phyloP scores from a whole-genome alignment of 495 filamentous ascomycete genomes.

The Cercophora samala region DNA sequence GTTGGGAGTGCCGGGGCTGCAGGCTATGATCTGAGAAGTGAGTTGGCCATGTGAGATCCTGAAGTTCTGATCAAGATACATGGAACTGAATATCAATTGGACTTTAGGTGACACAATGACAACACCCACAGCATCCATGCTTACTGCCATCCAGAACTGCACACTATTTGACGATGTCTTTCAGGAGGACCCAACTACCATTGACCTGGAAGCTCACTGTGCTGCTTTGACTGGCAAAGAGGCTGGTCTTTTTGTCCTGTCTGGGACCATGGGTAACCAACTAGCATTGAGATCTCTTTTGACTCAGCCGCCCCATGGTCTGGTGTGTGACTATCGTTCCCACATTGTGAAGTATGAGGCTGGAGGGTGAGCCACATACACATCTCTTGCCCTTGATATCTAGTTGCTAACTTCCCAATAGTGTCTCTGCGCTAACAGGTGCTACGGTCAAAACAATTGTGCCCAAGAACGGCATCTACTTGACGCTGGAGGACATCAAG shows the following conservation, averaged over 20 bases:
- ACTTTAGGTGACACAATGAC: slow-evolving; percentile 72
- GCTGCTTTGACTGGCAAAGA: slow-evolving; percentile 69
- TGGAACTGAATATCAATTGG: background rate
- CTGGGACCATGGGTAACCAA: slow-evolving; percentile 91
- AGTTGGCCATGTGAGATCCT: slow-evolving; percentile 12
- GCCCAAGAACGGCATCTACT: slow-evolving; percentile 63
- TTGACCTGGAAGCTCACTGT: slow-evolving; percentile 64
- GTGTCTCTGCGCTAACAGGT: slow-evolving; percentile 55
- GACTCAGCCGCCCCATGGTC: slow-evolving; percentile 64
- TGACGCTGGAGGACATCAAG: slow-evolving; percentile 72
- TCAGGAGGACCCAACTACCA: slow-evolving; percentile 74
- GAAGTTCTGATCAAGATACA: too few relatives aligned
- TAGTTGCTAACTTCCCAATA: slow-evolving; percentile 17
- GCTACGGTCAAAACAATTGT: slow-evolving; percentile 57
- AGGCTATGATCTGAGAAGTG: slow-evolving; percentile 45
- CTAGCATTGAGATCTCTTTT: slow-evolving; percentile 66
- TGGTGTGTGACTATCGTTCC: slow-evolving; percentile 63
- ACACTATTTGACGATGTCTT: slow-evolving; percentile 82
- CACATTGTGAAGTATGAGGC: slow-evolving; percentile 72
- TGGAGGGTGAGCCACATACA: slow-evolving; percentile 50
- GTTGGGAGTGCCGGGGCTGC: slow-evolving; percentile 43
- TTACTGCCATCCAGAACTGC: slow-evolving; percentile 56
- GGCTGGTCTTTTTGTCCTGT: slow-evolving; percentile 72
- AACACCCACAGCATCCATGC: slow-evolving; percentile 79
- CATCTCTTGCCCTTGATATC: background rate